phyloP scores from a whole-genome alignment of 768 basidiomycete genomes.

The Suillus weaverae region DNA sequence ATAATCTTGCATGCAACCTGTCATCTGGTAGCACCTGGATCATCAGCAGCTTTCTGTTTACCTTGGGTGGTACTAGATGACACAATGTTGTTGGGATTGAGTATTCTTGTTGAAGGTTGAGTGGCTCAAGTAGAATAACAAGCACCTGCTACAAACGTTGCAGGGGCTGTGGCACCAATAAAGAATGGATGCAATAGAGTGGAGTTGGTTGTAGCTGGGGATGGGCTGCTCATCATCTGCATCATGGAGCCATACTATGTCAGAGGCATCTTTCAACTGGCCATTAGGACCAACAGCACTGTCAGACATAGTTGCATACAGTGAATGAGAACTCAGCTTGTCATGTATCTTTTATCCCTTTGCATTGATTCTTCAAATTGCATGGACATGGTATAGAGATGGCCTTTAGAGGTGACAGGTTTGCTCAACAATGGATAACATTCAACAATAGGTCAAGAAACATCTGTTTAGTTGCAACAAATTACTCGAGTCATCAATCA shows the following conservation, averaged over 20 bases:
- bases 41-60: not conserved
- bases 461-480: no score
- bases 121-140: not conserved
- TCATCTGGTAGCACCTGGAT: not conserved
- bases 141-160: not conserved
- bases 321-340: not conserved
- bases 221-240: not conserved
- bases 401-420: no score
- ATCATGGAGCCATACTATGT: slow-evolving; percentile 2
- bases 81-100: not conserved
- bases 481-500: no score
- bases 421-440: no score
- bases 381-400: no score
- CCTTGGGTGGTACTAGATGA: not conserved
- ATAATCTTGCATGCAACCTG: not conserved
- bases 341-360: no score
- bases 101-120: not conserved
- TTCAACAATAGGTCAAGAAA: no score
- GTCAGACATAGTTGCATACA: not conserved
- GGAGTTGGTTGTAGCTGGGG: not conserved
- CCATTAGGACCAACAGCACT: not conserved
- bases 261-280: not conserved
- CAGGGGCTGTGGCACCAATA: not conserved
- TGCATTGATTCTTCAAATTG: no score
- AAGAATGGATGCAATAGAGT: not conserved